Conservation (phyloP, 331 rosid genomes). For the Arachis monticola region DNA sequence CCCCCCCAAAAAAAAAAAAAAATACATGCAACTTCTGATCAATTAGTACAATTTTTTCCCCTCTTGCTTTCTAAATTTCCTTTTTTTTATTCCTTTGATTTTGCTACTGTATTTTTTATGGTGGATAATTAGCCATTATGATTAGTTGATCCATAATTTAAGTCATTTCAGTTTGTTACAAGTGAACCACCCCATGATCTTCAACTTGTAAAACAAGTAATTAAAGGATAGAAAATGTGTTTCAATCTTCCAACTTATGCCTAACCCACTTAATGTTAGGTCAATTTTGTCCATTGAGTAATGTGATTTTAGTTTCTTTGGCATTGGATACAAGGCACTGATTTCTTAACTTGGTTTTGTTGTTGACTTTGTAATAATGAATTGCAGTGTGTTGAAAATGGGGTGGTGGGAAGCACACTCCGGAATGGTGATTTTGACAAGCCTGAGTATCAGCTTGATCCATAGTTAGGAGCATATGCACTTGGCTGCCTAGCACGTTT, state of each 20-base stretch:
- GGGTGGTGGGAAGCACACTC: slow-evolving; percentile 37
- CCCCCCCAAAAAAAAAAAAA: no score
- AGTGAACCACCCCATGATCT: slow-evolving; percentile 30
- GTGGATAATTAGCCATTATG: slow-evolving; percentile 22
- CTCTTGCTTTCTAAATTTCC: neutral
- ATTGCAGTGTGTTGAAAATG: slow-evolving; percentile 59
- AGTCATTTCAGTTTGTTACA: slow-evolving; percentile 11
- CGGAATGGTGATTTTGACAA: slow-evolving; percentile 62
- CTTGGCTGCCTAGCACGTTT: slow-evolving; percentile 34
- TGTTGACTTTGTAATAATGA: slow-evolving; percentile 25
- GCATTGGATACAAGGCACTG: neutral
- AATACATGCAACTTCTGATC: slow-evolving; percentile 20
- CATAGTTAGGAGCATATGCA: slow-evolving; percentile 43
- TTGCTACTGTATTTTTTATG: slow-evolving; percentile 9
- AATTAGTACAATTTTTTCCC: neutral
- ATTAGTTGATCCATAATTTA: neutral
- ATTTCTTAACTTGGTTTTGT: slow-evolving; percentile 13
- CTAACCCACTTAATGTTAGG: slow-evolving; percentile 26
- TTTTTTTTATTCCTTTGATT: slow-evolving; percentile 1
- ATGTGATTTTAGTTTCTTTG: neutral
- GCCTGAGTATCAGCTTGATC: slow-evolving; percentile 66
- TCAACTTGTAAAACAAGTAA: slow-evolving; percentile 25
- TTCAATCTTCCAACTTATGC: slow-evolving; percentile 6
- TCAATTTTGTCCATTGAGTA: neutral
- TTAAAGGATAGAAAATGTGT: neutral